phyloP scores from a whole-genome alignment of 306 rosid species.

The Rosa multiflora region DNA sequence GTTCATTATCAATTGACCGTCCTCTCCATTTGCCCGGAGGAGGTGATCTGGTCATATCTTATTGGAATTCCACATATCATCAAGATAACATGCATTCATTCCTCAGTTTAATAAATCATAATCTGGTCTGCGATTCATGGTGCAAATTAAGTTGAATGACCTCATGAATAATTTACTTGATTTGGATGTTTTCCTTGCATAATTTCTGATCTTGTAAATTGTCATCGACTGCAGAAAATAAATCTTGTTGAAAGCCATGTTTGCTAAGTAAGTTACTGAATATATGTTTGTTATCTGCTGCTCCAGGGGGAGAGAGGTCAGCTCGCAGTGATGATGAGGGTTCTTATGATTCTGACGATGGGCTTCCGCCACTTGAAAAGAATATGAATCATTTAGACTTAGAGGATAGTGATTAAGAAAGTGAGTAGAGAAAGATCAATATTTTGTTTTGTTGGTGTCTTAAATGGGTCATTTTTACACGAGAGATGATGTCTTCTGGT shows the following conservation, averaged over 20 bases:
- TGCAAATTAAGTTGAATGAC: not conserved
- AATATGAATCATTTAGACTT: conserved; percentile 79
- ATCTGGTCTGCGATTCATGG: not conserved
- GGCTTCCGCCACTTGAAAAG: conserved; percentile 88
- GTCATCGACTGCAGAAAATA: not conserved
- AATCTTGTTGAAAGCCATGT: not conserved
- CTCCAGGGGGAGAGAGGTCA: conserved; percentile 35
- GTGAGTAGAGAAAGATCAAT: conserved; percentile 27
- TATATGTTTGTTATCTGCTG: conserved; percentile 6
- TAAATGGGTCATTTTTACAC: no score
- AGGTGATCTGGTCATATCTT: not conserved
- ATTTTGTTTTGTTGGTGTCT: not conserved
- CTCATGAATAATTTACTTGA: not conserved
- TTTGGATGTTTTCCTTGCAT: not conserved
- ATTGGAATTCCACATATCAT: not conserved
- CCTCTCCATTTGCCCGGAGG: not conserved
- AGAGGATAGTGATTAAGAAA: conserved; percentile 43
- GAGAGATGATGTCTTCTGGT: not conserved
- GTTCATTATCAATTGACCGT: not conserved
- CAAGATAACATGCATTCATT: not conserved
- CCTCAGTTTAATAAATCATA: not conserved
- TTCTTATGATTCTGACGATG: conserved; percentile 68
- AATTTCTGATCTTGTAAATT: not conserved
- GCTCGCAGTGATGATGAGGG: conserved; percentile 34
- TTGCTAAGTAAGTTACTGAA: not conserved